Base-by-base conservation (phyloP, 345 rosid genomes). In the Bruguiera parviflora region DNA sequence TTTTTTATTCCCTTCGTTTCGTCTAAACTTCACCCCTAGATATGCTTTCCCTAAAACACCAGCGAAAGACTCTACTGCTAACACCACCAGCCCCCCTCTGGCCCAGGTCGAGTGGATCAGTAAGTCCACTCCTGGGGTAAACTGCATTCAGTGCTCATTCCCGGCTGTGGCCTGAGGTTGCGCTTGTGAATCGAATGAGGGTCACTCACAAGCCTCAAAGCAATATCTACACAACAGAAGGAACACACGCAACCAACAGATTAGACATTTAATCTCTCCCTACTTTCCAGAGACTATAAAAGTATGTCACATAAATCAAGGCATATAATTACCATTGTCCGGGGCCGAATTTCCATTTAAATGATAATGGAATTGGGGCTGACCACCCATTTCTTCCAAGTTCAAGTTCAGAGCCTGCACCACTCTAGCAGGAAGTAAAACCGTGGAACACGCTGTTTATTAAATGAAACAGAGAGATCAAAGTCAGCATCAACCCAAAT, bases 121-220 rank as follows among this genome's bases (percentile, higher is more conserved):
- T 84, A 89, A 39, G 92, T 87, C 96, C 92, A 89, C 57, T 89
- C 96, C 46, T 78, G 87, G 2, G 96, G 96, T 19, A 89, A 75
- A 74, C 85, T 67, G 61, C 76, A 69, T 52, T 85, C 90, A 0
- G 18, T 68, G 61, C 53, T 74, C 29, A 69, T 55, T 8, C 33
- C 82, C 52, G 71, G 75, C 60, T 77, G 84, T 21, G 72, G 39
- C 70, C 75, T 75, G 61, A 53, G 19, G 37, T 32, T 75, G 29
- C 74, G 82, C 74, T 63, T 84, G 64, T 67, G 80, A 57, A 66
- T 68, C 1, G 74, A 65, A 15, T 57, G 4, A 3, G 13, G 67
- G 52, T 69, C 32, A 15, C 64, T 69, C 18, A 75, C 49, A 24
- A 63, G 29, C 66, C 70, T 81, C 53, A 65, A 27, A 3, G 65